phyloP scores from a whole-genome alignment of 768 basidiomycete species.

The Zangia roseola region DNA sequence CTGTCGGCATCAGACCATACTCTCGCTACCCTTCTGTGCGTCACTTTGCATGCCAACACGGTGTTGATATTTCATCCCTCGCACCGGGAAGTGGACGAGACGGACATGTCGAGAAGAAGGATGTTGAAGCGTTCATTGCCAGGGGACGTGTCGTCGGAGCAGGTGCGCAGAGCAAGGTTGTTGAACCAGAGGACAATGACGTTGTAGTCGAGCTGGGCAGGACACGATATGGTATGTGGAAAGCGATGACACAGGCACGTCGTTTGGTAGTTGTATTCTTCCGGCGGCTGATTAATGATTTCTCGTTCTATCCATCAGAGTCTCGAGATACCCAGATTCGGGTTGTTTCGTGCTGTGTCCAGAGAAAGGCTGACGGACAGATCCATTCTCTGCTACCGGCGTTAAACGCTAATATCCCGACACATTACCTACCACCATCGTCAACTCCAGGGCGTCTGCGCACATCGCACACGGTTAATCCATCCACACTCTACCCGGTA shows the following conservation, averaged over 20 bases:
- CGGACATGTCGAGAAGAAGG: conserved; percentile 72
- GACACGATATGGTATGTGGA: conserved; percentile 85
- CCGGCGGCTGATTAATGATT: background rate
- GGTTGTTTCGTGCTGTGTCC: conserved; percentile 35
- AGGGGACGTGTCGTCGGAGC: conserved; percentile 7
- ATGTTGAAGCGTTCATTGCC: conserved; percentile 63
- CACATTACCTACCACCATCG: conserved; percentile 45
- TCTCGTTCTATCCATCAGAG: conserved; percentile 46
- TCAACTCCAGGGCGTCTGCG: conserved; percentile 32
- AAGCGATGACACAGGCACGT: conserved; percentile 79
- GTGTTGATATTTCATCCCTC: conserved; percentile 56
- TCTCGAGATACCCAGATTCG: conserved; percentile 83
- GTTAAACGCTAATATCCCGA: conserved; percentile 70
- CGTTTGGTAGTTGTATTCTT: background rate
- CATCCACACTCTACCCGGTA: conserved; percentile 38
- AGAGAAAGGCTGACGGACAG: conserved; percentile 20
- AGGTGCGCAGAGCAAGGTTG: background rate
- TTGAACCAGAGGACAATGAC: conserved; percentile 36
- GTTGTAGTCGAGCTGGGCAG: conserved; percentile 69
- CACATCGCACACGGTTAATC: conserved; percentile 33
- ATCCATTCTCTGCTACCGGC: conserved; percentile 60
- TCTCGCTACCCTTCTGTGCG: conserved; percentile 76
- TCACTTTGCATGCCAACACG: conserved; percentile 66
- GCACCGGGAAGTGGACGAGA: conserved; percentile 70
- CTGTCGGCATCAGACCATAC: conserved; percentile 34